These are phyloP conservation scores for Neoarthrinium moseri DNA, from an alignment of 2,329 filamentous ascomycete genomes.

Conservation along the genomic window DNA sequence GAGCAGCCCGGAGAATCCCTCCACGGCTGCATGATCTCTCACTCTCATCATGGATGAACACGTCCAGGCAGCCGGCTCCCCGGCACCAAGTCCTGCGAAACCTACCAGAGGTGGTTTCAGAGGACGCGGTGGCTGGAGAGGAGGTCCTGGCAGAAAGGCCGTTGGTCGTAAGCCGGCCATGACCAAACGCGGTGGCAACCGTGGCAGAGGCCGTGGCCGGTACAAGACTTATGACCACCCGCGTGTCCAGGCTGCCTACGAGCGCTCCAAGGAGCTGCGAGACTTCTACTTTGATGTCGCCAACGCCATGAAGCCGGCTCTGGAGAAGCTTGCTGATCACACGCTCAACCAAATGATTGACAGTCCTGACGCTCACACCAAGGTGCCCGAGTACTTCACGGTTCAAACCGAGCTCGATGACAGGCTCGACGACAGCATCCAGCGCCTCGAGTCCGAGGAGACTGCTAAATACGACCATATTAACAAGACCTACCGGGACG, in stretches of 20 bases:
- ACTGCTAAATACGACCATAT: slow-evolving; percentile 29
- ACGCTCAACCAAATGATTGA: slow-evolving; percentile 56
- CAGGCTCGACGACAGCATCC: slow-evolving; percentile 31
- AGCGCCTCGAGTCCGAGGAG: slow-evolving; percentile 28
- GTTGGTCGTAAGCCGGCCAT: slow-evolving; percentile 18
- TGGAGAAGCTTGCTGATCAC: slow-evolving; percentile 64
- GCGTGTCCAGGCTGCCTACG: slow-evolving; percentile 56
- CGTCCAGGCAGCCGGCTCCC: slow-evolving; percentile 23
- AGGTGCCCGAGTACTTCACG: slow-evolving; percentile 50
- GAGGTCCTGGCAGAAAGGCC: slow-evolving; percentile 22
- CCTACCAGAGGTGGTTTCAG: slow-evolving; percentile 26
- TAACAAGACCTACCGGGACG: slow-evolving; percentile 30
- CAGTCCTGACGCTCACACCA: slow-evolving; percentile 50
- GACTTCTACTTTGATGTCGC: slow-evolving; percentile 63
- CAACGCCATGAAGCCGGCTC: slow-evolving; percentile 60
- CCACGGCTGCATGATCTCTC: slow-evolving; percentile 17
- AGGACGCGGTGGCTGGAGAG: slow-evolving; percentile 13
- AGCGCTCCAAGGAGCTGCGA: slow-evolving; percentile 66
- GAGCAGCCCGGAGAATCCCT: too few species aligned
- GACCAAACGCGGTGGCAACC: slow-evolving; percentile 23
- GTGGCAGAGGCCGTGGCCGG: slow-evolving; percentile 40
- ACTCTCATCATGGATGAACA: slow-evolving; percentile 27
- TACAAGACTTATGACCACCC: slow-evolving; percentile 56
- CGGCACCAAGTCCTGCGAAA: slow-evolving; percentile 29
- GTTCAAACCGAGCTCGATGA: slow-evolving; percentile 52